Percentiles rank a stretch among this genome's conserved stretches.
Evolutionary conservation across 2,329 filamentous ascomycete species (phyloP).

Genomic region (Venturia effusa): DNA sequence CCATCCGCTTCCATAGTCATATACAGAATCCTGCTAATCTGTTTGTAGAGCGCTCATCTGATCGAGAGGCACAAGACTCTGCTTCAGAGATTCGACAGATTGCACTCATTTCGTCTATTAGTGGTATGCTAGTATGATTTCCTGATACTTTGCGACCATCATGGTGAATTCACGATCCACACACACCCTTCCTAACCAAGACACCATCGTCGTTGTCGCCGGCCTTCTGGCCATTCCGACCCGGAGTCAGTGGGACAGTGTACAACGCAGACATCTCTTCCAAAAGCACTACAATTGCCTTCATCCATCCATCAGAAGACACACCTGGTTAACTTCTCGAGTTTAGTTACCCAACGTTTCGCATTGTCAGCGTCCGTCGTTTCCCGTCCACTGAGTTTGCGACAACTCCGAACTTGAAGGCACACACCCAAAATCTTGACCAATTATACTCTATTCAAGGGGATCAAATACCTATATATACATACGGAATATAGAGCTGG

Average conservation of each 20-base stretch:
- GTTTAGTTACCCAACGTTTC: not conserved
- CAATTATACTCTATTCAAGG: not conserved
- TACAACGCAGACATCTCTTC: not conserved
- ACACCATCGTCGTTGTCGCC: not conserved
- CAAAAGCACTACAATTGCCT: not conserved
- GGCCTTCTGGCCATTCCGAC: not conserved
- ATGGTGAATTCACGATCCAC: not conserved
- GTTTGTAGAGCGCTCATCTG: not conserved
- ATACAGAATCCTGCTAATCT: not conserved
- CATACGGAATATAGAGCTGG: not conserved
- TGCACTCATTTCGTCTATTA: not conserved
- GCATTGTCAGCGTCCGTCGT: not conserved
- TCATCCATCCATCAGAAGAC: not conserved
- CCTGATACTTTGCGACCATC: not conserved
- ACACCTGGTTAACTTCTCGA: not conserved
- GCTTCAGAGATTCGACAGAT: not conserved
- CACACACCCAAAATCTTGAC: not conserved
- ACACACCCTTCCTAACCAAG: not conserved
- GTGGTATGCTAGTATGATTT: not conserved
- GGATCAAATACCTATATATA: not conserved
- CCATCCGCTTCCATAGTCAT: not conserved
- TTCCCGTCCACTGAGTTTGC: not conserved
- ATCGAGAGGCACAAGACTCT: not conserved
- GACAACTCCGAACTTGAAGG: not conserved
- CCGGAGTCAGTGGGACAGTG: not conserved